Percentiles rank a stretch among this genome's conserved stretches.
Evolutionary conservation across 139 green algal genomes (phyloP).

Genomic region (Astrephomene gubernaculifera): DNA sequence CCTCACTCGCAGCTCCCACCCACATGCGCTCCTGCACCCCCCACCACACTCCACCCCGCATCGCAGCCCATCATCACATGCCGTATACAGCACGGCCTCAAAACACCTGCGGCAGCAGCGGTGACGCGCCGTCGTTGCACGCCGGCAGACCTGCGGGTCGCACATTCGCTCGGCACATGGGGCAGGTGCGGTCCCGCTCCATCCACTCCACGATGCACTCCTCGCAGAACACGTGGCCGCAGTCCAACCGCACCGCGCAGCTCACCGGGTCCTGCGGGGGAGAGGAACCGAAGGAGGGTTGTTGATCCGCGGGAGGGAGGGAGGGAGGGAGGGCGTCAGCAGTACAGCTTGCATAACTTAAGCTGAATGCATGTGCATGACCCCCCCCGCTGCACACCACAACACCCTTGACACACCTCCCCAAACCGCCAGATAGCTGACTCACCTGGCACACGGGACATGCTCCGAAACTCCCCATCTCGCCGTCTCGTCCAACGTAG

Average conservation of each 20-base stretch:
- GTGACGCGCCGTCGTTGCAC: slow-evolving; percentile 71
- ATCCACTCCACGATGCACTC: slow-evolving; percentile 86
- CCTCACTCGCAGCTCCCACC: no score
- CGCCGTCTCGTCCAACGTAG: slow-evolving; percentile 48
- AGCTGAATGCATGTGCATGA: not conserved
- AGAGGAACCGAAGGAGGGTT: not conserved
- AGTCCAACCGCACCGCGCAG: slow-evolving; percentile 69
- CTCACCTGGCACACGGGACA: slow-evolving; percentile 90
- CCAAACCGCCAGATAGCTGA: no score
- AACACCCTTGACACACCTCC: not conserved
- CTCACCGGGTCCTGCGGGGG: slow-evolving; percentile 54
- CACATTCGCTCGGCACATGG: slow-evolving; percentile 74
- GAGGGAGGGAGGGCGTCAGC: not conserved
- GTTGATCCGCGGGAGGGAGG: not conserved
- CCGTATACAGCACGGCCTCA: no score
- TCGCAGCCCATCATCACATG: no score
- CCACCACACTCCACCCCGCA: no score
- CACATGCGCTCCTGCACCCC: no score
- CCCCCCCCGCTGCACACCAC: not conserved
- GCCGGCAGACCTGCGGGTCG: slow-evolving; percentile 46
- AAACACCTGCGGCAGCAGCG: slow-evolving; percentile 60
- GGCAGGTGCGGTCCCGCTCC: slow-evolving; percentile 83
- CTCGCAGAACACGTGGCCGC: slow-evolving; percentile 86
- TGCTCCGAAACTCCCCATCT: slow-evolving; percentile 53
- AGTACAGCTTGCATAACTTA: not conserved